Evolutionary conservation across 2,329 filamentous ascomycete species (phyloP), one percentile per base, ranked within the genome.

Genomic region (Hypoxylon sp.): DNA sequence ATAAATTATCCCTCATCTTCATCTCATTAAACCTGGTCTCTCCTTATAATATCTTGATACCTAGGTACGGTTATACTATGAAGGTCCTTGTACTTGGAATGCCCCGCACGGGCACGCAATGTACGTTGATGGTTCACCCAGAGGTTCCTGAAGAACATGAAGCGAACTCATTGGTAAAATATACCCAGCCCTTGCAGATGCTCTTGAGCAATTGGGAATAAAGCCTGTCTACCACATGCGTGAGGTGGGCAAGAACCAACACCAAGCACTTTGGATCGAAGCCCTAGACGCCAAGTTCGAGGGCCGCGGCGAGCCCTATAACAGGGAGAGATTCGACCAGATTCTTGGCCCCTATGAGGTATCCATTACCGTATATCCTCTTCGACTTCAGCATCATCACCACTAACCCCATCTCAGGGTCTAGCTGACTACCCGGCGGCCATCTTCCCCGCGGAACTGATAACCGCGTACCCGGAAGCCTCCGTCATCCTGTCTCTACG

Each of bases 391-490:
- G 21, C 21, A 8, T 5, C 16, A 11, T 12, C 12, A 20, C 11
- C 25, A 15, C 37, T 19, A 27, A 29, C 23, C n/a, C n/a, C 11
- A 13, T 23, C 38, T 25, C 12, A 63, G 57, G 63, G 57, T 21
- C 45, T 64, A 7, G 59, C 67, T 30, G 68, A 70, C 52, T 69
- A 66, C 38, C 68, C 67, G 4, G 59, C 64, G 9, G 57, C 65
- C 42, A 64, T 70, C 30, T 69, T 87, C 63, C 77, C 79, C 8
- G 76, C 78, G 60, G 82, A 87, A 64, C 72, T 87, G 32, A 80
- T 84, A 32, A 75, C 79, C 54, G 81, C 82, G 8, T 86, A 87
- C 63, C 83, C 83, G 3, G 79, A 85, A 41, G 82, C 83, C 11
- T 82, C 83, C 68, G 75, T 86, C 53, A 79, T 87, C 35, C 69